Evolutionary conservation across 345 rosid species (phyloP).

Genomic region (Punica granatum): DNA sequence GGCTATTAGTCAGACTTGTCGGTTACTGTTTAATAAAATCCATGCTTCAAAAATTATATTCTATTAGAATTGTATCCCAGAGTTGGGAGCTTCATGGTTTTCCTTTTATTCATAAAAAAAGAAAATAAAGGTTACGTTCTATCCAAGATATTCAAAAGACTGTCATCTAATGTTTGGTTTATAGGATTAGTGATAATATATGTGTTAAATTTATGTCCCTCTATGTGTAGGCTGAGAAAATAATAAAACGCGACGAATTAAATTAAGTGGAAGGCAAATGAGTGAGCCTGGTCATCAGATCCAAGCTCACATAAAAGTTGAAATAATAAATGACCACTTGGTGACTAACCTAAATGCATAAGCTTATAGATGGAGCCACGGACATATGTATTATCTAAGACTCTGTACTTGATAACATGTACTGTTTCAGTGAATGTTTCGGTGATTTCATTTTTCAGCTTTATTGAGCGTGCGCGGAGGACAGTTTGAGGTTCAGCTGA

Average conservation of each 20-base stretch:
- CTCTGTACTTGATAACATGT: background rate
- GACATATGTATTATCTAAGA: background rate
- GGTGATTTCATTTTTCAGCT: slow-evolving; percentile 31
- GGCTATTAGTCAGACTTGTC: background rate
- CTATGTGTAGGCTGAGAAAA: background rate
- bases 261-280: background rate
- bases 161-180: background rate
- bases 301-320: background rate
- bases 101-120: too few species aligned
- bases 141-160: background rate
- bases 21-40: background rate
- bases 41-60: background rate
- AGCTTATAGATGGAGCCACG: background rate
- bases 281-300: background rate
- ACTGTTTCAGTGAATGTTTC: background rate
- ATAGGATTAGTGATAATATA: background rate
- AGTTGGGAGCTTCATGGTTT: too few species aligned
- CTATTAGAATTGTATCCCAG: too few species aligned
- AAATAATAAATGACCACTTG: background rate
- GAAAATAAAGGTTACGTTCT: background rate
- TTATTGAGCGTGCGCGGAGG: slow-evolving; percentile 78
- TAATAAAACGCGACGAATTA: background rate
- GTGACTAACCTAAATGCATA: too few species aligned
- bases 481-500: slow-evolving; percentile 95
- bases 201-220: background rate